Evolutionary conservation across 306 rosid genomes (phyloP).

Genomic region (Castanea crenata): DNA sequence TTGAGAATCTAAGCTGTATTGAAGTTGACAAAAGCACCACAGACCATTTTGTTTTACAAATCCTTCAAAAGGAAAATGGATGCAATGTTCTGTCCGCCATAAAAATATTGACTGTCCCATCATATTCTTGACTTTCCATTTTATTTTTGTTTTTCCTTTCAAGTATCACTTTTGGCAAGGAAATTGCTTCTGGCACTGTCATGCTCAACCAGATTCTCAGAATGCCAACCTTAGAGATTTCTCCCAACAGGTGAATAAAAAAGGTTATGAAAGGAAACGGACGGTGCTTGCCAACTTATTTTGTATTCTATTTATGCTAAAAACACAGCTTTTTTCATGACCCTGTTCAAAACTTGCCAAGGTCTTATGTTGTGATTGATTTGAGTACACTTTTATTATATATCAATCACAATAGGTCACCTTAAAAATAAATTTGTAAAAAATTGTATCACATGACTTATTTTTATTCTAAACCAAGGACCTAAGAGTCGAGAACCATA

Average conservation of each 20-base stretch:
- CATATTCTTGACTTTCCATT: constrained; percentile 20
- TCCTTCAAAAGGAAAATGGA: constrained; percentile 2
- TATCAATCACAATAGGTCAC: no score
- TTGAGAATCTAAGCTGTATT: constrained; percentile 36
- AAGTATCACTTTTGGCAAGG: not conserved
- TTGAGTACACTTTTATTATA: no score
- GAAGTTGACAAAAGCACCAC: not conserved
- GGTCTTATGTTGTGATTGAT: no score
- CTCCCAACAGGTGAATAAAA: not conserved
- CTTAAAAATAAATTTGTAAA: no score
- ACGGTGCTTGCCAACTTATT: not conserved
- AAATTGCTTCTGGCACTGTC: not conserved
- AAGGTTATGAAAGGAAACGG: not conserved
- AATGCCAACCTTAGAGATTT: no score
- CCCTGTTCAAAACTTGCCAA: no score
- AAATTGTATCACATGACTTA: no score
- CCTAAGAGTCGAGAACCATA: not conserved
- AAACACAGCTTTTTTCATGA: not conserved
- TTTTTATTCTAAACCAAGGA: no score
- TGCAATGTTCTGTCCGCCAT: constrained; percentile 14
- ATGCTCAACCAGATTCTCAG: not conserved
- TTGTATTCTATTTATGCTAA: not conserved
- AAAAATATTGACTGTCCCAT: constrained; percentile 14
- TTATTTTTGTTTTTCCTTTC: not conserved
- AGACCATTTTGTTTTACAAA: not conserved